Evolutionary conservation across 129 eudicot genomes (phyloP), one percentile per base, ranked within the genome.

Genomic region (Smallanthus sonchifolius): DNA sequence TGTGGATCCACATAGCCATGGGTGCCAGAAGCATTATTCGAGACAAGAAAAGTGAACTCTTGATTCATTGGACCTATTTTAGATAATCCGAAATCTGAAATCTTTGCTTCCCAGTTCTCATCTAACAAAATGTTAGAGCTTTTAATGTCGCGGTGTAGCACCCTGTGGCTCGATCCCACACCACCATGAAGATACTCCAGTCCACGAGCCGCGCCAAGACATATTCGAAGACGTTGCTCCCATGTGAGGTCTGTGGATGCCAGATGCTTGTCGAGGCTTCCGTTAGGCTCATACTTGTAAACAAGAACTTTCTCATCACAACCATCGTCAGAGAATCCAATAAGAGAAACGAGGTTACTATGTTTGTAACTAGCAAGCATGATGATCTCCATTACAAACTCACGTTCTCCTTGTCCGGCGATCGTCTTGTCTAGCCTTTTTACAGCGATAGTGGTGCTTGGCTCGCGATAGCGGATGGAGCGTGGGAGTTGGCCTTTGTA

Each of bases 1-100:
- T 1, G 6, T 72, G 76, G 76, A 56, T 72, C 76, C 3, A 72
- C 0, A 72, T 72, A 72, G 24, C 76, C 67, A 0, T 14, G 7
- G 7, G 76, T 72, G 17, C 76, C 76, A 14, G 42, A 68, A 13
- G 72, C 72, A 7, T 20, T 57, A 0, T n/a, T n/a, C n/a, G 77
- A 39, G 51, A 56, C 56, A 19, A 72, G 77, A 72, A 57, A 72
- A 56, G 77, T 72, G 24, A 39, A 13, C 16, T 28, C 14, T 15
- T 72, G 77, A 72, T 72, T 72, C 3, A 43, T 56, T 15, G 77
- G 67, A 24, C 75, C 75, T 8, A 70, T 70, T 70, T 16, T 51
- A 16, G 63, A 70, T 34, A 70, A 49, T 3, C 75, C 75, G 36
- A 70, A 70, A 70, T 51, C 75, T 5, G 75, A 70, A 51, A 70